Conservation (phyloP, 2,329 filamentous ascomycete genomes). For the Neofusicoccum sp. region DNA sequence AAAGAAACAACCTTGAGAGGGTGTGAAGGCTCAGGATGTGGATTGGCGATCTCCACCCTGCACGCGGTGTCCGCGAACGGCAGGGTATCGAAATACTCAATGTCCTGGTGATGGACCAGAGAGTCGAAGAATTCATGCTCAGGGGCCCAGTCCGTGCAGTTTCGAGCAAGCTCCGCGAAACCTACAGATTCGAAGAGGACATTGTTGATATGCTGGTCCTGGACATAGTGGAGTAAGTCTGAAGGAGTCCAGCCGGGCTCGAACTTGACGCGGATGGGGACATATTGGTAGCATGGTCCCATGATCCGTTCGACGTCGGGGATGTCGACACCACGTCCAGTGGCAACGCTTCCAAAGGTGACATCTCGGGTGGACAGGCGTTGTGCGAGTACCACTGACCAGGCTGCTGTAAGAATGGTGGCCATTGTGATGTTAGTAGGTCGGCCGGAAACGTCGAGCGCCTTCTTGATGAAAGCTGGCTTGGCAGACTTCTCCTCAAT, state of each 20-base stretch:
- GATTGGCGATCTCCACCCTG: conserved; percentile 60
- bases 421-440: conserved; percentile 62
- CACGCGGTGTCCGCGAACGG: conserved; percentile 39
- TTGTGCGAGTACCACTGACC: conserved; percentile 64
- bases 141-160: conserved; percentile 38
- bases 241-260: conserved; percentile 47
- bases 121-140: conserved; percentile 39
- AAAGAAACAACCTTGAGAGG: conserved; percentile 12
- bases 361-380: conserved; percentile 50
- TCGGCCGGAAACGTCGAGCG: conserved; percentile 44
- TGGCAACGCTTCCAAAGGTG: conserved; percentile 68
- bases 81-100: conserved; percentile 60
- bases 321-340: conserved; percentile 63
- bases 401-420: conserved; percentile 68
- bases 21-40: conserved; percentile 39
- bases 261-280: conserved; percentile 60
- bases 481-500: conserved; percentile 45
- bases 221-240: conserved; percentile 39
- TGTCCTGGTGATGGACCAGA: conserved; percentile 42
- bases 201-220: conserved; percentile 37
- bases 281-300: conserved; percentile 69
- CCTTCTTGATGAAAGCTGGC: conserved; percentile 28
- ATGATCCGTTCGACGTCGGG: conserved; percentile 59
- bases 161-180: conserved; percentile 37
- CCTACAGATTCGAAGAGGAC: conserved; percentile 41